Percentiles rank a stretch among this genome's conserved stretches.
These are phyloP conservation scores for Trichophyton rubrum DNA, from an alignment of 2,329 filamentous ascomycete genomes.

Conservation along the genomic window DNA sequence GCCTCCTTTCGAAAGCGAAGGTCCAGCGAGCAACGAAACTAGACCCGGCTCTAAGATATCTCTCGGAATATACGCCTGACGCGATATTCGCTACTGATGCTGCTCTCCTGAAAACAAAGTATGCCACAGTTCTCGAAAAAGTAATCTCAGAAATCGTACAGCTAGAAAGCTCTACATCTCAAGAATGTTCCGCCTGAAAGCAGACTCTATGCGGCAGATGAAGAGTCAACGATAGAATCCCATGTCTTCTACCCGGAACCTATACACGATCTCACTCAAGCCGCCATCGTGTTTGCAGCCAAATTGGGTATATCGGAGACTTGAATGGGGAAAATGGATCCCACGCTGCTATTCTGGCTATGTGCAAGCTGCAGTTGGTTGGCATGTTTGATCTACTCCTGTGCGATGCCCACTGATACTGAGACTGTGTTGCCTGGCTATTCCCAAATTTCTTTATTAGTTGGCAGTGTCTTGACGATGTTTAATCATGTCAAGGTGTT, in stretches of 20 bases:
- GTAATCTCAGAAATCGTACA: neutral
- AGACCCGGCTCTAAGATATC: neutral
- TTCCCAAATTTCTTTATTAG: too few species aligned
- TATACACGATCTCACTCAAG: neutral
- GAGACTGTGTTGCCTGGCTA: neutral
- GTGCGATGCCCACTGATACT: neutral
- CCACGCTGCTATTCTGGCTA: neutral
- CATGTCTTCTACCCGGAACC: neutral
- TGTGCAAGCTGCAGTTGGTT: neutral
- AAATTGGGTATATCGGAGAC: neutral
- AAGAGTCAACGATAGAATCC: neutral
- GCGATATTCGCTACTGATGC: neutral
- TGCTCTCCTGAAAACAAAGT: neutral
- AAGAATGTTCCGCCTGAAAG: neutral
- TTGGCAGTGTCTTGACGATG: too few species aligned
- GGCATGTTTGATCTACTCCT: too few species aligned
- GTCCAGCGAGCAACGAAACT: neutral
- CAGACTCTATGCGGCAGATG: neutral
- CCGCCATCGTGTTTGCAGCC: neutral
- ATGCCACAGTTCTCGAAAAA: neutral
- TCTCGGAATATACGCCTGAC: neutral
- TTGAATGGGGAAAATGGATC: neutral
- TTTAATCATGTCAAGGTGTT: too few species aligned
- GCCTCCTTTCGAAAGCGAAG: neutral
- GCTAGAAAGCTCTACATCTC: neutral